Base-by-base conservation (phyloP, 2,329 filamentous ascomycete genomes). In the Pseudocercospora eumusae region DNA sequence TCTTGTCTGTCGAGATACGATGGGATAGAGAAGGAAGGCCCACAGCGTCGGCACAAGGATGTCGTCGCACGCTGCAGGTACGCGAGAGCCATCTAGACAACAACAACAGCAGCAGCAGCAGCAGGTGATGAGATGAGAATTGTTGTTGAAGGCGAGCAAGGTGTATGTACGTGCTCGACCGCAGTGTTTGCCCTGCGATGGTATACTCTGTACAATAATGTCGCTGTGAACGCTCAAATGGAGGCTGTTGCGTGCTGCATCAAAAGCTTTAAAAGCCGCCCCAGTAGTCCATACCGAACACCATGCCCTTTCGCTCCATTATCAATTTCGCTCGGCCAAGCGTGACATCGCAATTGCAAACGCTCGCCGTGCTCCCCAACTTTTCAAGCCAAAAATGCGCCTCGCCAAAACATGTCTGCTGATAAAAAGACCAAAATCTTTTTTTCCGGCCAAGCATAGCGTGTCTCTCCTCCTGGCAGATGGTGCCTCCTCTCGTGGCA, bases 131-230 rank as follows among this genome's bases (percentile, higher is more conserved):
- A 50, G 47, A 25, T 18, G 47, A 23, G 47, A 25, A n/a, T 11
- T 36, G 23, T 50, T 23, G 18, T 45, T 40, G 45, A 28, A 59
- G 44, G 40, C 33, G 44, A 61, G 52, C 62, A 60, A 44, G 21
- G 28, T 56, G 49, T 36, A 25, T 52, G 49, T 54, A 31, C 56
- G 23, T 61, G 61, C 36, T 45, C 56, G 56, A 58, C 56, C 44
- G 58, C 52, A 58, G 52, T 25, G 56, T 55, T 55, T 44, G 47
- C 59, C 56, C 49, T 56, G 56, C 62, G 56, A 60, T 25, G 56
- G 56, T 59, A 59, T 66, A 62, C 59, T 66, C 64, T 66, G 62
- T 66, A 64, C 64, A 66, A 60, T 25, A 66, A 60, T 25, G 45
- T 47, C 62, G 58, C 62, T 60, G 45, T 36, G 36, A 64, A 64